Evolutionary conservation across 495 filamentous ascomycete species (phyloP).

Genomic region (Neurospora sublineolata): DNA sequence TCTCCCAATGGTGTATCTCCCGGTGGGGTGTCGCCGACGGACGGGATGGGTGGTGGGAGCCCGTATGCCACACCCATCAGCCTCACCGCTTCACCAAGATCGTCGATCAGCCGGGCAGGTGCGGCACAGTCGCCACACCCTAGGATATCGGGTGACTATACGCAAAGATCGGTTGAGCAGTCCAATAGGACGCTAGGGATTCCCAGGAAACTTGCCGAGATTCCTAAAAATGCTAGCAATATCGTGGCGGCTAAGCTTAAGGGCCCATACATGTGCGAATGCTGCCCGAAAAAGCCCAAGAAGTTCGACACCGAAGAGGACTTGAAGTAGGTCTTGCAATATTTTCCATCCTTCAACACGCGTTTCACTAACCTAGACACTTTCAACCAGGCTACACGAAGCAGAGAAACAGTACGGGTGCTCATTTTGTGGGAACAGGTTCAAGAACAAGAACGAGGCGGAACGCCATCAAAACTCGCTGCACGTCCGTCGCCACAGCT

Average conservation of each 20-base stretch:
- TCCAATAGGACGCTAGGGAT: conserved; percentile 28
- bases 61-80: conserved; percentile 49
- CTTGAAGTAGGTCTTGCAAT: conserved; percentile 53
- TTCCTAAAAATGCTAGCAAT: conserved; percentile 28
- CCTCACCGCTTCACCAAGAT: conserved; percentile 50
- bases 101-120: conserved; percentile 30
- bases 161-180: conserved; percentile 18
- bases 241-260: conserved; percentile 29
- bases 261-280: conserved; percentile 75
- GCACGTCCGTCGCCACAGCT: conserved; percentile 89
- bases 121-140: conserved; percentile 29
- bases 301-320: conserved; percentile 87
- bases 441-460: conserved; percentile 99
- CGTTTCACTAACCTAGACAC: conserved; percentile 5
- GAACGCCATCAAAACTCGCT: conserved; percentile 96
- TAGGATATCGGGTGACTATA: conserved; percentile 25
- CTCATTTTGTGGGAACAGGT: conserved; percentile 82
- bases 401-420: conserved; percentile 95
- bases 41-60: conserved; percentile 37
- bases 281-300: conserved; percentile 97
- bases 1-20: conserved; percentile 68
- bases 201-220: conserved; percentile 36
- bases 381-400: conserved; percentile 48
- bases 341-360: background rate
- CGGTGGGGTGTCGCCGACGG: conserved; percentile 38